These are phyloP conservation scores for Buddleja alternifolia DNA, from an alignment of 257 asterid genomes.

Conservation along the genomic window DNA sequence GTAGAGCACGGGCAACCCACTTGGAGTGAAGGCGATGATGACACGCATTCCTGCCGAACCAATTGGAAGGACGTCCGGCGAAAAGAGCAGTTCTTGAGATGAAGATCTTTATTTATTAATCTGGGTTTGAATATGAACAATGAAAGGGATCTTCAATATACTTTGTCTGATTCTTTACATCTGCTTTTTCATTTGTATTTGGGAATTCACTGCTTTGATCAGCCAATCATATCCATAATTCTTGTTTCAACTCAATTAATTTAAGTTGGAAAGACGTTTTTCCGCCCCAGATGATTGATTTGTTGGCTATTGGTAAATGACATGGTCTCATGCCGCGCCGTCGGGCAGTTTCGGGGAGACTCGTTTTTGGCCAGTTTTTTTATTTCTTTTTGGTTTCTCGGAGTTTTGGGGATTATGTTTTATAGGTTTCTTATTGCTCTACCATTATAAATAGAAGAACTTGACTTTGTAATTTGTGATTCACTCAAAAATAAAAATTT, in stretches of 20 bases:
- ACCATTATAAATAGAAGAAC: too few species aligned
- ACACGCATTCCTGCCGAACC: slow-evolving; percentile 46
- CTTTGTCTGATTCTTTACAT: slow-evolving; percentile 4
- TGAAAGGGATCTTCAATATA: slow-evolving; percentile 9
- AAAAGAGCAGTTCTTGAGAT: slow-evolving; percentile 37
- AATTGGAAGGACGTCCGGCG: slow-evolving; percentile 27
- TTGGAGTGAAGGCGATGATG: slow-evolving; percentile 54
- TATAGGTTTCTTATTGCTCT: too few species aligned
- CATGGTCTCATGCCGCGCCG: too few species aligned
- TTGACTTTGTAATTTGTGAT: too few species aligned
- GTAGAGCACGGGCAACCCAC: slow-evolving; percentile 55
- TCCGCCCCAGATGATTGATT: not conserved
- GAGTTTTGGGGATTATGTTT: too few species aligned
- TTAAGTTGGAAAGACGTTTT: too few species aligned
- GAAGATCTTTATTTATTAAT: slow-evolving; percentile 14
- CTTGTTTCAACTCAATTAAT: too few species aligned
- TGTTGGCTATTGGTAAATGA: too few species aligned
- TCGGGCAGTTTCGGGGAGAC: too few species aligned
- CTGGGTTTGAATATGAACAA: slow-evolving; percentile 32
- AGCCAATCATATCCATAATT: not conserved
- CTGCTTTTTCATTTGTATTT: not conserved
- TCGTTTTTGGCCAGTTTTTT: too few species aligned
- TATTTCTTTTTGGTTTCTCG: too few species aligned
- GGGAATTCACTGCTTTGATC: not conserved
- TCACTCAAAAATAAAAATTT: too few species aligned